Conservation (phyloP, 768 basidiomycete species). For the Leccinum aurantiacum region DNA sequence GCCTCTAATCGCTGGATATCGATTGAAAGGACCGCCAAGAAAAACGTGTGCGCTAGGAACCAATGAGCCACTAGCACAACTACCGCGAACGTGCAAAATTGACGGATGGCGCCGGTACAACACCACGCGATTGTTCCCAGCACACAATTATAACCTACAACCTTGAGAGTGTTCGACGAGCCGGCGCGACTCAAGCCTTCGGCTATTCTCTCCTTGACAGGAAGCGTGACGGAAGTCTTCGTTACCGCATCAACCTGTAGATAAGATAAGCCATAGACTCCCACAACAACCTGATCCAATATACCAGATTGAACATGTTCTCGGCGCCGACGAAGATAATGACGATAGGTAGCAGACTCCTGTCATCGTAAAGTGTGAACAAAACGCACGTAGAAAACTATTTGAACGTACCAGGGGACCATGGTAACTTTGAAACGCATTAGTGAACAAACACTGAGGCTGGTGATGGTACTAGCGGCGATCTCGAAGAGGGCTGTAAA, state of each 20-base stretch:
- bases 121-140: slow-evolving; percentile 75
- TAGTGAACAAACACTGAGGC: slow-evolving; percentile 87
- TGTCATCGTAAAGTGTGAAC: slow-evolving; percentile 29
- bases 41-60: slow-evolving; percentile 96
- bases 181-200: slow-evolving; percentile 88
- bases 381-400: slow-evolving; percentile 1
- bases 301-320: slow-evolving; percentile 93
- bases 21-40: slow-evolving; percentile 90
- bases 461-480: slow-evolving; percentile 89
- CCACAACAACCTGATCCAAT: slow-evolving; percentile 28
- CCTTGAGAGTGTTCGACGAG: slow-evolving; percentile 89
- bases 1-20: slow-evolving; percentile 93
- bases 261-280: slow-evolving; percentile 25
- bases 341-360: slow-evolving; percentile 89
- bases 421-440: slow-evolving; percentile 86
- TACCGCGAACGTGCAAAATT: slow-evolving; percentile 91
- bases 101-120: slow-evolving; percentile 77
- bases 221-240: slow-evolving; percentile 78
- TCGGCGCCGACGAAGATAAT: slow-evolving; percentile 95
- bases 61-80: slow-evolving; percentile 96
- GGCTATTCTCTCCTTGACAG: slow-evolving; percentile 90
- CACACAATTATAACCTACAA: slow-evolving; percentile 81
- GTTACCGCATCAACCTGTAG: slow-evolving; percentile 79
- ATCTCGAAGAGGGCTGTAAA: slow-evolving; percentile 94
- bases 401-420: slow-evolving; percentile 72